Conservation (phyloP, 2,329 filamentous ascomycete genomes). For the Ustulina deusta region DNA sequence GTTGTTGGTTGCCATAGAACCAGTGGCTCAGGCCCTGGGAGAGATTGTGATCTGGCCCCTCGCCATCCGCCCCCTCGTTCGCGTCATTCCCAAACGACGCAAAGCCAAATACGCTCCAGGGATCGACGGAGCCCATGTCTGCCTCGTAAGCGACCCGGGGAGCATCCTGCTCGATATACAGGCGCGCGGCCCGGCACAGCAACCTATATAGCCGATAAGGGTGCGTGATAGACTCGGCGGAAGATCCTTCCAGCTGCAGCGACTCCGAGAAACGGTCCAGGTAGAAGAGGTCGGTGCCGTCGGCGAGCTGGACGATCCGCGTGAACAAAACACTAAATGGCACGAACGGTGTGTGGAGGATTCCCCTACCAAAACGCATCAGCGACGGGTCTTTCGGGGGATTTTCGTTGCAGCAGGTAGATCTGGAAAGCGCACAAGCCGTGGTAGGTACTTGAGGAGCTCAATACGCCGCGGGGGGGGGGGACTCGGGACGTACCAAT, state of each 20-base stretch:
- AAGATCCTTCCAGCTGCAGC: slow-evolving; percentile 39
- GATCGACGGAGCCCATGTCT: slow-evolving; percentile 5
- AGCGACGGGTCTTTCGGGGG: neutral
- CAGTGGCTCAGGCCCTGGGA: slow-evolving; percentile 41
- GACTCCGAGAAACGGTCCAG: slow-evolving; percentile 52
- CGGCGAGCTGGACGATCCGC: slow-evolving; percentile 46
- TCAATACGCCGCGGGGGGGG: neutral
- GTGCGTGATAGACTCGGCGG: slow-evolving; percentile 46
- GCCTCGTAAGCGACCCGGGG: neutral
- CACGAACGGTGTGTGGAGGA: slow-evolving; percentile 54
- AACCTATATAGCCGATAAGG: slow-evolving; percentile 53
- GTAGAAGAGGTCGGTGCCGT: slow-evolving; percentile 42
- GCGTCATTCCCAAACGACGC: slow-evolving; percentile 28
- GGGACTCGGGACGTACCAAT: slow-evolving; percentile 46
- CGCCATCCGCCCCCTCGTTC: neutral
- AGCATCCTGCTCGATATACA: slow-evolving; percentile 43
- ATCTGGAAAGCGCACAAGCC: neutral
- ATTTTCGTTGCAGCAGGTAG: too few relatives aligned
- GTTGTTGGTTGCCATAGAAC: slow-evolving; percentile 47
- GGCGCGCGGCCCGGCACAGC: slow-evolving; percentile 50
- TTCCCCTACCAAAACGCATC: slow-evolving; percentile 47
- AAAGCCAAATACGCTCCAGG: slow-evolving; percentile 37
- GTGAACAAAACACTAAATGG: slow-evolving; percentile 55
- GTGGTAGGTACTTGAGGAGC: too few relatives aligned
- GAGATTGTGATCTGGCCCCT: neutral